Evolutionary conservation across 2,329 filamentous ascomycete species (phyloP).

Genomic region (Arthrinium puccinioides): DNA sequence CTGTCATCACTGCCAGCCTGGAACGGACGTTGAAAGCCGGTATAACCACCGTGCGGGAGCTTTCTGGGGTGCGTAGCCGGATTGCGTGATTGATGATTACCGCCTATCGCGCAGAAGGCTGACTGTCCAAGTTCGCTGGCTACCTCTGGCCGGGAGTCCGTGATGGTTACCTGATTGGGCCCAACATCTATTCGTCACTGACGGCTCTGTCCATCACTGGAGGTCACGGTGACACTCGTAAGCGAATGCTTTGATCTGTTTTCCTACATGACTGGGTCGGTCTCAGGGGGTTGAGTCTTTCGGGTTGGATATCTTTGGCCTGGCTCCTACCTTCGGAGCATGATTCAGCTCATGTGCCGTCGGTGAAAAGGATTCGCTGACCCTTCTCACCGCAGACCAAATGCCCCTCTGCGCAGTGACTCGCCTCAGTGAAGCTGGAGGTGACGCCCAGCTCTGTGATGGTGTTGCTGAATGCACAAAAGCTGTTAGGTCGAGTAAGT

Average conservation of each 20-base stretch:
- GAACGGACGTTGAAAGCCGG: constrained; percentile 35
- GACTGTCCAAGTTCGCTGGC: constrained; percentile 24
- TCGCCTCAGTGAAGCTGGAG: constrained; percentile 21
- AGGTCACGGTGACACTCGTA: constrained; percentile 39
- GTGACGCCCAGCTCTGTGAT: constrained; percentile 31
- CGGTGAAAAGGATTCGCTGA: no score
- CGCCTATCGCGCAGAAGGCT: no score
- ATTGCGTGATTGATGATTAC: no score
- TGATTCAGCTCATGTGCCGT: no score
- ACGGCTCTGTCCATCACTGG: constrained; percentile 37
- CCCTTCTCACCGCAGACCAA: no score
- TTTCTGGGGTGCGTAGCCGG: constrained; percentile 29
- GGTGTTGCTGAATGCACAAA: constrained; percentile 36
- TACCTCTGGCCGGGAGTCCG: constrained; percentile 34
- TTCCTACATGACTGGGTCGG: no score
- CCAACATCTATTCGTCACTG: constrained; percentile 40
- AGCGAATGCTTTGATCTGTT: no score
- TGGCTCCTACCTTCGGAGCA: no score
- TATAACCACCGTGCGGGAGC: constrained; percentile 43
- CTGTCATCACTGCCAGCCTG: constrained; percentile 31
- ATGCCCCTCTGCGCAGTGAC: constrained; percentile 26
- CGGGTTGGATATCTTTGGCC: no score
- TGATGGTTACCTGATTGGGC: constrained; percentile 36
- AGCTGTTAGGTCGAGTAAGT: constrained; percentile 24
- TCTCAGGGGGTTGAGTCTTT: no score